Base-by-base conservation (phyloP, 495 filamentous ascomycete genomes). In the Neurospora terricola region DNA sequence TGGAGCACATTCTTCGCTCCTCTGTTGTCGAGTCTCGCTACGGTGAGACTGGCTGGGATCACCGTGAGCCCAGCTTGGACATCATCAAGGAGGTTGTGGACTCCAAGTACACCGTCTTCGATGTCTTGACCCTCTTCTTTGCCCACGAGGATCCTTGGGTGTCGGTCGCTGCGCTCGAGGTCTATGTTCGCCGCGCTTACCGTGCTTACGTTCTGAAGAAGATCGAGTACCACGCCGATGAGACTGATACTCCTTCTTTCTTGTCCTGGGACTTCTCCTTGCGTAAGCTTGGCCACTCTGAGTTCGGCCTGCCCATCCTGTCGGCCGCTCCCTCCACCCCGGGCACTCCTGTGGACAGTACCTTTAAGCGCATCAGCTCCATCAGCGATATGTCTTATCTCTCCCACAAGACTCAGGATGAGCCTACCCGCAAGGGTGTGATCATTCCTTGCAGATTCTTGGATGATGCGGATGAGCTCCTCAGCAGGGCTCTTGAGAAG, bases 1-100 rank as follows among this genome's bases (percentile, higher is more conserved):
- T 99, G 96, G 96, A 98, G 84, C 95, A 98, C 82, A 99, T 99
- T 77, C 88, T 99, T 39, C 93, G 95, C 45, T 97, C 96, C 40
- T 94, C 96, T 3, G 96, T 99, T n/a, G 90, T 98, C 8, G 94
- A 98, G 82, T 97, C 94, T 45, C 90, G 92, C 76, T 99, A 99
- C 80, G 96, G 96, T 39, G 96, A 99, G 86, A 96, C 93, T 54
- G 94, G 95, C 59, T 98, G 93, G 94, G 94, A 97, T 70, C 96
- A 99, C 83, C 89, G 96, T 75, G 93, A 97, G 78, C 96, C 96
- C 21, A 90, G 91, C 79, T 83, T 94, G 69, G 89, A 93, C 54
- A 86, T 94, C 77, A 89, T 99, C 81, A 96, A 97, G 84, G 96
- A 99, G 81, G 96, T 99, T 62, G 93, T 99, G 68, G 96, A 99